Evolutionary conservation across 495 filamentous ascomycete genomes (phyloP).

Genomic region (Aspergillus sclerotioniger): DNA sequence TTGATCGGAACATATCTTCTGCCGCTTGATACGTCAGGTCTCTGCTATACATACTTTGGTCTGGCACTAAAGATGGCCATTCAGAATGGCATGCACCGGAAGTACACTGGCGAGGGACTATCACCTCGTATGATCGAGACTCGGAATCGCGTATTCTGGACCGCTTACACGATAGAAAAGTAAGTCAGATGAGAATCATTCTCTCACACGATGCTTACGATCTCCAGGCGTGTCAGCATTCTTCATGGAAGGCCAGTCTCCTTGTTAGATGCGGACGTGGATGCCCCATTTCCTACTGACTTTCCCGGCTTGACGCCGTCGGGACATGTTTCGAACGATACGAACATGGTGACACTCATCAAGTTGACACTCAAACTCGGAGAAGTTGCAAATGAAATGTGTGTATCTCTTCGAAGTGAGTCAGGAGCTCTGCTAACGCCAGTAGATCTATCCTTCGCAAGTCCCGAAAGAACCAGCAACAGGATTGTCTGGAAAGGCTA

Average conservation of each 20-base stretch:
- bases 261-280: slow-evolving; percentile 43
- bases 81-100: slow-evolving; percentile 55
- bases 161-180: slow-evolving; percentile 51
- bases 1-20: slow-evolving; percentile 50
- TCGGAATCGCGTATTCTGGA: slow-evolving; percentile 53
- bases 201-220: slow-evolving; percentile 17
- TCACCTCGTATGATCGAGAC: slow-evolving; percentile 43
- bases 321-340: slow-evolving; percentile 40
- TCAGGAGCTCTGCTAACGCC: not conserved
- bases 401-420: slow-evolving; percentile 6
- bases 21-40: slow-evolving; percentile 48
- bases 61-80: slow-evolving; percentile 51
- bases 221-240: slow-evolving; percentile 37
- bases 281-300: slow-evolving; percentile 46
- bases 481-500: slow-evolving; percentile 44
- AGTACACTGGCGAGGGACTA: slow-evolving; percentile 46
- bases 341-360: slow-evolving; percentile 48
- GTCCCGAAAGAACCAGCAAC: slow-evolving; percentile 40
- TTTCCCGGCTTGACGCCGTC: slow-evolving; percentile 38
- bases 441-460: slow-evolving; percentile 36
- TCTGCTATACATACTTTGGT: slow-evolving; percentile 52
- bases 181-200: slow-evolving; percentile 13
- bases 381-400: slow-evolving; percentile 47
- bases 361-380: slow-evolving; percentile 46
- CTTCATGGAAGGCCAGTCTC: slow-evolving; percentile 49